These are phyloP conservation scores for Beauveria brongniartii DNA, from an alignment of 2,329 filamentous ascomycete genomes.

Conservation along the genomic window DNA sequence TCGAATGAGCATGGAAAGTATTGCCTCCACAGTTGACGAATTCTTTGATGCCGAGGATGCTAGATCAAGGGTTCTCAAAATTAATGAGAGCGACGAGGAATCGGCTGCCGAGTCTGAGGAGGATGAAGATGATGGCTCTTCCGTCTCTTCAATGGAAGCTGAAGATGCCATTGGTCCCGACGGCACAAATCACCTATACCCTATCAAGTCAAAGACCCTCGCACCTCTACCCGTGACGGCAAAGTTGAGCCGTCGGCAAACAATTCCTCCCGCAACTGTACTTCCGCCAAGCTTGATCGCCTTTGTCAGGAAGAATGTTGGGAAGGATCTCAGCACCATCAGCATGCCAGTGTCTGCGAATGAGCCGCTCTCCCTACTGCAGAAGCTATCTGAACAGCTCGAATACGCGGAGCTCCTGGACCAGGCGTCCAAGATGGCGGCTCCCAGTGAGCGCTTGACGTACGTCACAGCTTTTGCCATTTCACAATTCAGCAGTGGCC, in stretches of 20 bases:
- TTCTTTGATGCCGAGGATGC: constrained; percentile 84
- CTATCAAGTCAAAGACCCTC: constrained; percentile 66
- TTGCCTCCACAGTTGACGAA: constrained; percentile 63
- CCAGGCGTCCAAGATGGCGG: constrained; percentile 55
- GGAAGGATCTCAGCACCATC: constrained; percentile 93
- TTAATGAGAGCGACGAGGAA: constrained; percentile 63
- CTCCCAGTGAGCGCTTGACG: constrained; percentile 62
- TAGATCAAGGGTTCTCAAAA: constrained; percentile 63
- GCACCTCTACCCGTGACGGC: constrained; percentile 66
- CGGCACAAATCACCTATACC: constrained; percentile 59
- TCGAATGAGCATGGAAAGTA: constrained; percentile 69
- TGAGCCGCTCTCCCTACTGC: constrained; percentile 80
- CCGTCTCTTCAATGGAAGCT: constrained; percentile 50
- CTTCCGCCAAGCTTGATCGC: constrained; percentile 85
- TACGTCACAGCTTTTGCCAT: constrained; percentile 87
- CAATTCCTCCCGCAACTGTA: constrained; percentile 65
- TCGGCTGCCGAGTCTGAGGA: constrained; percentile 43
- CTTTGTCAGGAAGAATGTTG: constrained; percentile 93
- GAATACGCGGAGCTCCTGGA: constrained; percentile 87
- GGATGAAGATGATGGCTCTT: constrained; percentile 50
- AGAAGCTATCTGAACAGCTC: constrained; percentile 81
- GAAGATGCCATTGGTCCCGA: constrained; percentile 51
- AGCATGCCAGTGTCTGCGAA: constrained; percentile 97
- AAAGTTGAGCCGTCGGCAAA: constrained; percentile 56
- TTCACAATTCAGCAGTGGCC: constrained; percentile 71